Conservation (phyloP, 2,329 filamentous ascomycete genomes). For the Neofusicoccum ribis region DNA sequence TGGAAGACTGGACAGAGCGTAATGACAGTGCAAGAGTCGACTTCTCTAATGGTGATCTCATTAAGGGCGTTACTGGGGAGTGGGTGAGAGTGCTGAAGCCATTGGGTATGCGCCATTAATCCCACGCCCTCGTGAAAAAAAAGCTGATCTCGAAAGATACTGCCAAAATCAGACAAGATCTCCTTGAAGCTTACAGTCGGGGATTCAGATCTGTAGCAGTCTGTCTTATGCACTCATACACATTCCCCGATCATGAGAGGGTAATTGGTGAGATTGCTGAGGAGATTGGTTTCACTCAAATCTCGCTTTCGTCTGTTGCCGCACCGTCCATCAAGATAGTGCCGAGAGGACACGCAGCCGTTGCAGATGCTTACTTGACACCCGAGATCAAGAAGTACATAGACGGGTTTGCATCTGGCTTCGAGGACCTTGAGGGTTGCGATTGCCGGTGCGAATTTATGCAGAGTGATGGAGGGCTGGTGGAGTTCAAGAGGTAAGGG, state of each 20-base stretch:
- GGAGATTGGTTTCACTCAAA: constrained; percentile 32
- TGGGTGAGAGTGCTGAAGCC: constrained; percentile 29
- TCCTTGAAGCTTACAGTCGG: constrained; percentile 30
- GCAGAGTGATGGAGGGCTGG: constrained; percentile 36
- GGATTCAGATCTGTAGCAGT: constrained; percentile 40
- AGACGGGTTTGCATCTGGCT: constrained; percentile 28
- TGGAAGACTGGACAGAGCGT: constrained; percentile 31
- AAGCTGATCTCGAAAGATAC: too few species aligned
- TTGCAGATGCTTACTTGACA: constrained; percentile 24
- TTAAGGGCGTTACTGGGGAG: constrained; percentile 30
- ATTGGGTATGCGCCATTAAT: constrained; percentile 21
- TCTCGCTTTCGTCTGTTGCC: constrained; percentile 26
- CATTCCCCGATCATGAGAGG: constrained; percentile 34
- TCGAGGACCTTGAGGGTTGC: constrained; percentile 29
- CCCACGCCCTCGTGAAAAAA: too few species aligned
- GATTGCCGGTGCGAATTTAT: constrained; percentile 37
- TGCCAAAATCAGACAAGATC: constrained; percentile 9
- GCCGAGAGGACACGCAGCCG: constrained; percentile 18
- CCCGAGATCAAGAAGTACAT: constrained; percentile 28
- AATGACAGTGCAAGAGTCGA: too few species aligned
- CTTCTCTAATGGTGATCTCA: constrained; percentile 24
- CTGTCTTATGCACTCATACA: constrained; percentile 36
- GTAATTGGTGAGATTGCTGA: constrained; percentile 29
- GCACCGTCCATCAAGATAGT: background rate
- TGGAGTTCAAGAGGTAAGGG: background rate